Evolutionary conservation across 768 basidiomycete species (phyloP).

Genomic region (Lactarius tabidus): DNA sequence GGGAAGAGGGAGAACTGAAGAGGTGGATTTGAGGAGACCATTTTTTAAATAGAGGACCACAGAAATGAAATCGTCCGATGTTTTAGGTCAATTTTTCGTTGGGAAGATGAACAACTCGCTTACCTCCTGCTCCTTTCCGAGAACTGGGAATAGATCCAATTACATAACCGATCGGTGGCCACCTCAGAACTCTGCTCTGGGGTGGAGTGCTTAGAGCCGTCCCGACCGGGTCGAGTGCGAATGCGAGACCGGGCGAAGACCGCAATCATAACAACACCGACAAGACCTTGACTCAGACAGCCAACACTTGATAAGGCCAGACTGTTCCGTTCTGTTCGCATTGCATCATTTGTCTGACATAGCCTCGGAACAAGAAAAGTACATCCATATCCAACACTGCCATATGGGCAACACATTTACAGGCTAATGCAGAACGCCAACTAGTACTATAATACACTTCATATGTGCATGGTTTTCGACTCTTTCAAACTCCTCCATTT

Average conservation of each 20-base stretch:
- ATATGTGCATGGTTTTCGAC: not conserved
- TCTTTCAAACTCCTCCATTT: slow-evolving; percentile 5
- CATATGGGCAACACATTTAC: not conserved
- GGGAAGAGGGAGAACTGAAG: not conserved
- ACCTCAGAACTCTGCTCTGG: not conserved
- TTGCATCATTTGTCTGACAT: not conserved
- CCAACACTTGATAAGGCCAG: not conserved
- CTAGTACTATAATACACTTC: slow-evolving; percentile 10
- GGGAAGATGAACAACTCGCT: not conserved
- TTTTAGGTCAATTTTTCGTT: slow-evolving; percentile 20
- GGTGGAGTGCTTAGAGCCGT: not conserved
- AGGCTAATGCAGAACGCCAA: not conserved
- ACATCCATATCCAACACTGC: slow-evolving; percentile 6
- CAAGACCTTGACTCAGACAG: slow-evolving; percentile 16
- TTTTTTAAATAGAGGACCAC: slow-evolving; percentile 15
- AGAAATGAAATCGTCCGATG: slow-evolving; percentile 24
- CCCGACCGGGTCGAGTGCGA: slow-evolving; percentile 24
- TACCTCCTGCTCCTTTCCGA: slow-evolving; percentile 5
- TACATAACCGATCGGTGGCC: slow-evolving; percentile 21
- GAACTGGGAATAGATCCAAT: not conserved
- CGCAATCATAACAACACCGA: not conserved
- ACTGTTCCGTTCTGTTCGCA: not conserved
- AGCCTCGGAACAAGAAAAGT: not conserved
- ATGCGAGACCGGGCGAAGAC: not conserved
- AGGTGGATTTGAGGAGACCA: not conserved